Base-by-base conservation (phyloP, 1,139 yeast species). In the Magnusiomyces magnusii region DNA sequence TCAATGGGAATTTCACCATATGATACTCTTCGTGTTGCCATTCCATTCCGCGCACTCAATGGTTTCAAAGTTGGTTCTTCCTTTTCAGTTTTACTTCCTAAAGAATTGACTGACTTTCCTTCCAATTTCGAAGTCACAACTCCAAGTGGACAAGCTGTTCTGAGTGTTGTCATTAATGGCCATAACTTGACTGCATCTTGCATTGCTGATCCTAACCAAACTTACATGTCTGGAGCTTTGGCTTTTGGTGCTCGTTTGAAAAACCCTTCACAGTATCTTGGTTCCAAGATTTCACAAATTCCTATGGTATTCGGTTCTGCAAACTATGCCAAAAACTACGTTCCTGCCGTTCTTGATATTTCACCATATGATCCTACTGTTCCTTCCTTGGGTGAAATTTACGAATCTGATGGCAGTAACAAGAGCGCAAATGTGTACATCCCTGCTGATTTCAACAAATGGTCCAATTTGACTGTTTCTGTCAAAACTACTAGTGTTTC, bases 71-170 rank as follows among this genome's bases (percentile, higher is more conserved):
- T 39, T 9, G 60, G 60, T 7, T 47, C 55, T 23, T 28, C 39
- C 24, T 57, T 57, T 23, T 53, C 55, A 19, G 31, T 58, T 19
- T 39, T 39, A 19, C 55, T 58, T 19, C 60, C 60, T 19, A 7
- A 28, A 19, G 58, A 58, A 41, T 49, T 58, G 5, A 58, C 54
- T 15, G 51, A 51, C 21, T 55, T 58, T 31, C 60, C 60, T 15
- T 17, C n/a, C 2, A 47, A 50, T 47, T 52, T 51, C 41, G 44
- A 55, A 23, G 60, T 55, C 23, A 54, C 53, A 56, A 52, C 42
- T 24, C 9, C 27, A 9, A 24, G 34, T 3, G 56, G 53, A 27
- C n/a, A 25, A 2, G 10, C 10, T 3, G 24, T 50, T n/a, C 25
- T 50, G 21, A 23, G 21, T 17, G 53, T 50, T 5, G 24, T 24